A percentile compares a stretch with the other conserved stretches of the same genome.
Conservation (phyloP, 306 rosid species). For the Dryas alaskensis region DNA sequence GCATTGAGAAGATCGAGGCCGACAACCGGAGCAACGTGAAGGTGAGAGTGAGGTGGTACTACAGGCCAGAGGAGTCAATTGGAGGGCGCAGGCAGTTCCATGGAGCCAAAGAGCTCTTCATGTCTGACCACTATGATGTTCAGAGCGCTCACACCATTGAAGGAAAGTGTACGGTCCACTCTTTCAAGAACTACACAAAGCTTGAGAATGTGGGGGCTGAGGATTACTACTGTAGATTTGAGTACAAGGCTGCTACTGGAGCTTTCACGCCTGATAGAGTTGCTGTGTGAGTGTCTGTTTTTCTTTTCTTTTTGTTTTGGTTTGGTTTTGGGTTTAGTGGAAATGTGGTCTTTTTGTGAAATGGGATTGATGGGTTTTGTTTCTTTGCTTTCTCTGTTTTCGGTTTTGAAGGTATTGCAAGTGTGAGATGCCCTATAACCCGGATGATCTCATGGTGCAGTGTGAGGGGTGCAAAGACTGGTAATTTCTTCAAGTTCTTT, state of each 20-base stretch:
- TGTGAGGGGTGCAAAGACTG: constrained; percentile 97
- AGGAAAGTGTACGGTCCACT: constrained; percentile 71
- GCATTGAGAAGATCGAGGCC: constrained; percentile 71
- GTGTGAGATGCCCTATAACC: constrained; percentile 95
- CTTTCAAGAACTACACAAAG: constrained; percentile 82
- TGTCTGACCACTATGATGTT: constrained; percentile 72
- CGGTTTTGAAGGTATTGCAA: constrained; percentile 75
- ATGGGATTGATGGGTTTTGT: neutral
- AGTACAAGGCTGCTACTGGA: constrained; percentile 89
- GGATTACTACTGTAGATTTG: constrained; percentile 82
- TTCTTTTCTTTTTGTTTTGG: neutral
- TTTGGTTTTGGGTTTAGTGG: neutral
- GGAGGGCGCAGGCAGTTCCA: constrained; percentile 89
- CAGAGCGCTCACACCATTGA: constrained; percentile 89
- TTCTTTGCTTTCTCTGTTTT: neutral
- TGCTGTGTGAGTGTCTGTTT: constrained; percentile 67
- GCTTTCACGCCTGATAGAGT: constrained; percentile 85
- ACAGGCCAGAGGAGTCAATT: constrained; percentile 84
- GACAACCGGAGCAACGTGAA: constrained; percentile 58
- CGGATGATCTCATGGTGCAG: constrained; percentile 94
- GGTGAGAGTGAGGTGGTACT: constrained; percentile 82
- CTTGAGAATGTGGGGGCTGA: constrained; percentile 77
- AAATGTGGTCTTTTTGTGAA: neutral
- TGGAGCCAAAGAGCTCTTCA: constrained; percentile 79
- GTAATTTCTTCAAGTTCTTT: constrained; percentile 40